phyloP scores from a whole-genome alignment of 768 basidiomycete species.

The Lyophyllum decastes region DNA sequence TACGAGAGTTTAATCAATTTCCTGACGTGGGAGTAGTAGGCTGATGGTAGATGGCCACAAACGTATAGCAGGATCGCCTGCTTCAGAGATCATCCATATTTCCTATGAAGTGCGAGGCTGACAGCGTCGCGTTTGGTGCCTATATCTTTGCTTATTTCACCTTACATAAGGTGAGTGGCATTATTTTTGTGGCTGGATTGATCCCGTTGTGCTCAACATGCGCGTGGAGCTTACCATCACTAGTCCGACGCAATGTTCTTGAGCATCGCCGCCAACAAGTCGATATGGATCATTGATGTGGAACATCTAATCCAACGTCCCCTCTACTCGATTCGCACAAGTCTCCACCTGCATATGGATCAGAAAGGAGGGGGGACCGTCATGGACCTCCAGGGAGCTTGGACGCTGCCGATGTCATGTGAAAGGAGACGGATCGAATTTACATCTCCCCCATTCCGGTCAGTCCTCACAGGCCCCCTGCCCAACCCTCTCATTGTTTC shows the following conservation, averaged over 20 bases:
- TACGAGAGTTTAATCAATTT: background rate
- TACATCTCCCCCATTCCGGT: slow-evolving; percentile 21
- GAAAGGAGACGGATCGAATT: slow-evolving; percentile 9
- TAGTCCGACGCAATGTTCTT: slow-evolving; percentile 7
- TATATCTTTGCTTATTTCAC: slow-evolving; percentile 20
- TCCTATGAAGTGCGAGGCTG: slow-evolving; percentile 27
- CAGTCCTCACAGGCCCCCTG: slow-evolving; percentile 30
- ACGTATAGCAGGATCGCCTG: slow-evolving; percentile 24
- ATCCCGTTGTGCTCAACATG: background rate
- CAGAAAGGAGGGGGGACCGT: background rate
- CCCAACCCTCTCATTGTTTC: slow-evolving; percentile 35
- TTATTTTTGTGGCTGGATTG: background rate
- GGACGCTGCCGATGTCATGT: slow-evolving; percentile 26
- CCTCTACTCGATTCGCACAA: slow-evolving; percentile 6
- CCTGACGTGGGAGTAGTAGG: slow-evolving; percentile 10
- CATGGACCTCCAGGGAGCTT: background rate
- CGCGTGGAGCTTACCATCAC: slow-evolving; percentile 20
- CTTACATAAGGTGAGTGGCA: slow-evolving; percentile 25
- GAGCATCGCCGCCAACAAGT: background rate
- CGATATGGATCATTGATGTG: background rate
- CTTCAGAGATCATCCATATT: slow-evolving; percentile 31
- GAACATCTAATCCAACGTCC: background rate
- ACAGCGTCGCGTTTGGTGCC: slow-evolving; percentile 16
- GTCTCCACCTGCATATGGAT: slow-evolving; percentile 16
- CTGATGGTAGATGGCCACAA: slow-evolving; percentile 28